Evolutionary conservation across 139 green algal genomes (phyloP).

Genomic region (Nannochloris sp.): DNA sequence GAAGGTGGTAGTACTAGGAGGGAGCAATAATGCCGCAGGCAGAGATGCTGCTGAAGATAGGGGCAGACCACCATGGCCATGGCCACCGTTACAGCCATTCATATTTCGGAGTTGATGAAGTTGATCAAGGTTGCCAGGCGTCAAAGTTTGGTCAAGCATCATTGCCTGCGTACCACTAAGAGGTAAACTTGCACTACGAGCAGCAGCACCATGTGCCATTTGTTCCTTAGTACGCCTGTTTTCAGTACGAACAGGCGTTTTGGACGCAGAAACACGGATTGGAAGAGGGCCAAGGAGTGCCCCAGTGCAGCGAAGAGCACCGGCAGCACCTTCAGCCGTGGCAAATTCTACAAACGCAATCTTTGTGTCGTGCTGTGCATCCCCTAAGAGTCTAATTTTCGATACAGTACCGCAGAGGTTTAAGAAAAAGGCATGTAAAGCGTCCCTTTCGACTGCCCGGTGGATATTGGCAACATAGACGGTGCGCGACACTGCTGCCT

Average conservation of each 20-base stretch:
- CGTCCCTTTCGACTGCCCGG: conserved; percentile 61
- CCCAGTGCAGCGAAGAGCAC: conserved; percentile 84
- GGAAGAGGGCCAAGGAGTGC: conserved; percentile 75
- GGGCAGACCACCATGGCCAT: too few species aligned
- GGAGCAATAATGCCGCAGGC: too few species aligned
- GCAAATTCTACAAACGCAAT: conserved; percentile 97
- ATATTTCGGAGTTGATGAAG: conserved; percentile 1
- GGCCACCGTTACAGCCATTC: conserved; percentile 9
- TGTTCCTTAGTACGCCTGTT: not conserved
- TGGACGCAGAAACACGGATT: conserved; percentile 77
- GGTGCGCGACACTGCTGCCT: conserved; percentile 65
- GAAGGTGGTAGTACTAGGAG: too few species aligned
- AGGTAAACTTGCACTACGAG: too few species aligned
- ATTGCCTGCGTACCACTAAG: too few species aligned
- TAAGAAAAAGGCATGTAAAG: conserved; percentile 83
- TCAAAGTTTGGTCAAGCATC: too few species aligned
- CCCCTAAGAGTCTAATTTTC: conserved; percentile 79
- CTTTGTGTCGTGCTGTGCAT: conserved; percentile 78
- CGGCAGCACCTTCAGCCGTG: conserved; percentile 63
- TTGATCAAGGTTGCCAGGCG: too few species aligned
- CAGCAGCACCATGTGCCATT: too few species aligned
- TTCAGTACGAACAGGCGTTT: conserved; percentile 68
- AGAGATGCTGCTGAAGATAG: too few species aligned
- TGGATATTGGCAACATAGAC: conserved; percentile 96
- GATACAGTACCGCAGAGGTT: conserved; percentile 76